Evolutionary conservation across 805 yeast species (phyloP), one percentile per base, ranked within the genome.

Genomic region (Kluyveromyces lactis): DNA sequence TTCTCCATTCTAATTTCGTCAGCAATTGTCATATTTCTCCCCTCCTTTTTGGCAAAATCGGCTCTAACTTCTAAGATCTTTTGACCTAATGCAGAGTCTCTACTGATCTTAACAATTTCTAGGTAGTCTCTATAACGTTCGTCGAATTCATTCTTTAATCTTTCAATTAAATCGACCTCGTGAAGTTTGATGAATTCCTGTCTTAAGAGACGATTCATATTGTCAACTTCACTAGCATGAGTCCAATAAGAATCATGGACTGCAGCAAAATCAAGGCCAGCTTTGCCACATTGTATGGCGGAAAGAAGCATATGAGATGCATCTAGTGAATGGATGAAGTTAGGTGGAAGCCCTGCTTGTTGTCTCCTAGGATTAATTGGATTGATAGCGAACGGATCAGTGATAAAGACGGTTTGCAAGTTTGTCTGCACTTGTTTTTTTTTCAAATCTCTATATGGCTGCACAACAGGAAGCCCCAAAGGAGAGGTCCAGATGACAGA

Each of bases 201-300:
- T 55, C 98, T 73, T 47, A 92, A 66, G 33, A 73, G 65, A 11
- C 51, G 53, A 60, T 79, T 86, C 92, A 90, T 80, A 3, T 54
- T 56, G 43, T 79, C 80, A 31, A 90, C 78, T 57, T 85, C 90
- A 36, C 76, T 66, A 1, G 98, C 97, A 58, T 92, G 97, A 0
- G 97, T 87, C 98, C 98, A 90, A 60, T 85, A 90, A 0, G 97
- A 90, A 59, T 90, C 98, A 62, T 90, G 98, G 18, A 90, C 98
- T 0, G 97, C 79, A 0, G 97, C 96, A 69, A 92, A 90, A 10
- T 77, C 68, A 36, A 92, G 62, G 0, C 75, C 77, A 1, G 57
- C 56, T 31, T 78, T 71, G 4, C 81, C 77, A 60, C 96, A 86
- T 18, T 77, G 77, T 37, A 76, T 68, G 0, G 97, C 95, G 7